Conservation (phyloP, 345 rosid genomes). For the Litchi chinensis region DNA sequence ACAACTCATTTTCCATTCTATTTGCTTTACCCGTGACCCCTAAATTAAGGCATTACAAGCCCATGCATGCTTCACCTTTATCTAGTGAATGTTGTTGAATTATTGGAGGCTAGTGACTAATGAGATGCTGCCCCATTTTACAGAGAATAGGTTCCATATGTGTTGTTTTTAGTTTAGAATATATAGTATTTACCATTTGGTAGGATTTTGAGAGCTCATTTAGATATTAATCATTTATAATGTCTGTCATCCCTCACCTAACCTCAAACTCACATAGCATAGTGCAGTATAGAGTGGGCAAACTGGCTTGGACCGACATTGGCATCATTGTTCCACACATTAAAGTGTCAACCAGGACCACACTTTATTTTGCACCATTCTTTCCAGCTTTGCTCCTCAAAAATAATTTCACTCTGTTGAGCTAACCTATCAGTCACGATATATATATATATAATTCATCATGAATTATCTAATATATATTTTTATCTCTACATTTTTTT, state of each 20-base stretch:
- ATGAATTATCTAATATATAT: too few relatives aligned
- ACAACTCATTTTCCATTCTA: too few relatives aligned
- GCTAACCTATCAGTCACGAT: too few relatives aligned
- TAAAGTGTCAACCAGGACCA: background rate
- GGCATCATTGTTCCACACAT: background rate
- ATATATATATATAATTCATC: too few relatives aligned
- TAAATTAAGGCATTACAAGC: too few relatives aligned
- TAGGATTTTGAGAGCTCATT: conserved; percentile 12
- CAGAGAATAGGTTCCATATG: conserved; percentile 11
- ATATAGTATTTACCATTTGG: conserved; percentile 27
- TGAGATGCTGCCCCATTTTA: background rate
- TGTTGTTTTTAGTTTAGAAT: conserved; percentile 20
- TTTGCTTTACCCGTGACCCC: too few relatives aligned
- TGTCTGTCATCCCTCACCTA: conserved; percentile 10
- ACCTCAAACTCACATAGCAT: background rate
- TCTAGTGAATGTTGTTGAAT: background rate
- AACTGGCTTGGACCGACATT: conserved; percentile 8
- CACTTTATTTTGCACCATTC: background rate
- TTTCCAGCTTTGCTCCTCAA: too few relatives aligned
- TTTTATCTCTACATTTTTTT: too few relatives aligned
- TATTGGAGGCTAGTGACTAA: conserved; percentile 6
- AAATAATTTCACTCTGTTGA: too few relatives aligned
- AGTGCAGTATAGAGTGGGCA: background rate
- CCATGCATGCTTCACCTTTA: too few relatives aligned
- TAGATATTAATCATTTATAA: background rate